Conservation (phyloP, 1,139 yeast genomes). For the Geotrichum macrosporum region DNA sequence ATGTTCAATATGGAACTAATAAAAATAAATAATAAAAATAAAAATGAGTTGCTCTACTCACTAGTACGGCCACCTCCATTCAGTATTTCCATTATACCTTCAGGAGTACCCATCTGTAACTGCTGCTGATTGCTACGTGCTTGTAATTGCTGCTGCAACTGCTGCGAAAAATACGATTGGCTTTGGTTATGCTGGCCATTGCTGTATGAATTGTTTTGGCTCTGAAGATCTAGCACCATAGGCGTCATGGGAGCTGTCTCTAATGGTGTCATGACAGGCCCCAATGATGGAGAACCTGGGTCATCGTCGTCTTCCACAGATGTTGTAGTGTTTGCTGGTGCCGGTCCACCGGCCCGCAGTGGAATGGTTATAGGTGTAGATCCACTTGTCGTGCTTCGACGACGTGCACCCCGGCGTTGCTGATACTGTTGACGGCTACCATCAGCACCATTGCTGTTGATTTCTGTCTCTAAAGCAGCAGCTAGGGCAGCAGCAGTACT, state of each 20-base stretch:
- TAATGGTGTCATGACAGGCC: constrained; percentile 19
- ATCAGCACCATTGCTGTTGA: constrained; percentile 3
- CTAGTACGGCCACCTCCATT: neutral
- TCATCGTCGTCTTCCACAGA: no score
- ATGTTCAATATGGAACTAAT: neutral
- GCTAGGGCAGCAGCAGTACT: constrained; percentile 19
- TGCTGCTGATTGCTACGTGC: neutral
- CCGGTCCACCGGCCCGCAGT: constrained; percentile 1
- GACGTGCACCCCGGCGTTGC: constrained; percentile 6
- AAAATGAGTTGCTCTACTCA: neutral
- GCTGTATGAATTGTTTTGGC: constrained; percentile 6
- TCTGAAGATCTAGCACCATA: constrained; percentile 19
- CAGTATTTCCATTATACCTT: constrained; percentile 10
- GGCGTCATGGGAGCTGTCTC: constrained; percentile 22
- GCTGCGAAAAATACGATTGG: constrained; percentile 6
- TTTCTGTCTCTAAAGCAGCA: constrained; percentile 10
- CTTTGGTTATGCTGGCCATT: neutral
- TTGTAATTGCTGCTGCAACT: constrained; percentile 5
- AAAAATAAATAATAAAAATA: neutral
- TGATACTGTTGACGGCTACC: constrained; percentile 2
- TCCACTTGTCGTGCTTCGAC: constrained; percentile 2
- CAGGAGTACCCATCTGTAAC: constrained; percentile 3
- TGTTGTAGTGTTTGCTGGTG: no score
- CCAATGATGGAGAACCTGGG: constrained; percentile 21
- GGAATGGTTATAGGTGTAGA: constrained; percentile 16